A percentile compares a stretch with the other conserved stretches of the same genome.
Conservation (phyloP, 2,329 filamentous ascomycete genomes). For the Cyclaneusma minus region DNA sequence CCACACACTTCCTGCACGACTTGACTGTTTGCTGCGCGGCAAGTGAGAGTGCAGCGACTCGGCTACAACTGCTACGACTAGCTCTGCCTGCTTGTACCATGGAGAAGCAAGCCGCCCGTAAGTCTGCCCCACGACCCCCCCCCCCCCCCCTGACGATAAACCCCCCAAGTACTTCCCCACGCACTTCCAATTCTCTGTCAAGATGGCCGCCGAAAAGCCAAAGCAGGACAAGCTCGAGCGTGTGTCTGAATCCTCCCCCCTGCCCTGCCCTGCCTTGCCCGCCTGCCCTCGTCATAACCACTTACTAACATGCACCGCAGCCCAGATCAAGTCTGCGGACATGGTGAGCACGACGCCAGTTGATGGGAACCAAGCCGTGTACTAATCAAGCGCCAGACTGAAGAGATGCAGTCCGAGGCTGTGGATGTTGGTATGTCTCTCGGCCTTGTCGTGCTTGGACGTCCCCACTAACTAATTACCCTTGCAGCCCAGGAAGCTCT, state of each 20-base stretch:
- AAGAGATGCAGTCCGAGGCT: conserved; percentile 92
- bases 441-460: conserved; percentile 67
- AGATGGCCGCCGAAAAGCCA: conserved; percentile 15
- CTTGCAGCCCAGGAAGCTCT: conserved; percentile 51
- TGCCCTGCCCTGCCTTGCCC: conserved; percentile 4
- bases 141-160: conserved; percentile 1
- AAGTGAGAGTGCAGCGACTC: no score
- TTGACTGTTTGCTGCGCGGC: no score
- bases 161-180: conserved; percentile 2
- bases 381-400: conserved; percentile 45
- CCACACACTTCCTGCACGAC: no score
- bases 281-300: conserved; percentile 1
- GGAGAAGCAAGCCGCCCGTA: background rate
- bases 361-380: background rate
- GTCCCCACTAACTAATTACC: conserved; percentile 13
- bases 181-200: conserved; percentile 1
- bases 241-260: conserved; percentile 11
- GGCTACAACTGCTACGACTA: no score
- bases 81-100: conserved; percentile 1
- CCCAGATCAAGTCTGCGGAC: conserved; percentile 93
- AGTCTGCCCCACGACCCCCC: conserved; percentile 1
- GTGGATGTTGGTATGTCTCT: conserved; percentile 76
- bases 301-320: conserved; percentile 38
- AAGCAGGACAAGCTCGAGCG: conserved; percentile 16
- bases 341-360: conserved; percentile 53